A percentile compares a stretch with the other conserved stretches of the same genome.
phyloP scores from a whole-genome alignment of 495 filamentous ascomycete species.

The Tuber umbilicatum region DNA sequence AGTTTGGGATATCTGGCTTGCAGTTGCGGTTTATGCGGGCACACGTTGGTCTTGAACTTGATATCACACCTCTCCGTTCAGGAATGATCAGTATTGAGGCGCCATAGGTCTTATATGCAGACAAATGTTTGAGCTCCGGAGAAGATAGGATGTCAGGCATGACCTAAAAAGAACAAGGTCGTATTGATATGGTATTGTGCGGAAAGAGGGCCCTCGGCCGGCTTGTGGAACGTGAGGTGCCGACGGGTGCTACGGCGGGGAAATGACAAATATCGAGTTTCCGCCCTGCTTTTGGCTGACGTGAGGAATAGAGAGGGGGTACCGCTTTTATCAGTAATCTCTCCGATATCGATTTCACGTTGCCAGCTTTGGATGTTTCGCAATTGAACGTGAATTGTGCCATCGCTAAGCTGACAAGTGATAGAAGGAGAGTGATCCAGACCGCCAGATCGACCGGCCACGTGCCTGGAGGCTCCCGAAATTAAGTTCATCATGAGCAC shows the following conservation, averaged over 20 bases:
- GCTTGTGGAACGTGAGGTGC: neutral
- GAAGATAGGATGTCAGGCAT: neutral
- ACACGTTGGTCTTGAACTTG: neutral
- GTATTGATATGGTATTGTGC: neutral
- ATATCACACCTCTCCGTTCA: neutral
- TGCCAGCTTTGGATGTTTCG: neutral
- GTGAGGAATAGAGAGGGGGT: neutral
- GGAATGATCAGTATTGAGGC: neutral
- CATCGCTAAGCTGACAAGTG: neutral
- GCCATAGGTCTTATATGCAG: neutral
- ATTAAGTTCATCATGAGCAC: neutral
- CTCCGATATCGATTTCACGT: neutral
- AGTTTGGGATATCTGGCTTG: neutral
- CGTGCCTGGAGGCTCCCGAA: neutral
- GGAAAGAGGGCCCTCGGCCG: neutral
- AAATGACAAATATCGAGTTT: neutral
- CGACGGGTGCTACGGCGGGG: neutral
- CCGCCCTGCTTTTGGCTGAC: neutral
- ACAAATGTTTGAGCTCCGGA: neutral
- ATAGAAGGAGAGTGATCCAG: neutral
- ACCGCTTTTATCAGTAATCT: neutral
- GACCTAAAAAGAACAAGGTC: neutral
- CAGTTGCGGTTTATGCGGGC: neutral
- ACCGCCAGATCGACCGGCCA: neutral
- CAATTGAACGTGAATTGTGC: constrained; percentile 2